Conservation (phyloP, 805 yeast genomes). For the Pichia rugopelliculosa region DNA sequence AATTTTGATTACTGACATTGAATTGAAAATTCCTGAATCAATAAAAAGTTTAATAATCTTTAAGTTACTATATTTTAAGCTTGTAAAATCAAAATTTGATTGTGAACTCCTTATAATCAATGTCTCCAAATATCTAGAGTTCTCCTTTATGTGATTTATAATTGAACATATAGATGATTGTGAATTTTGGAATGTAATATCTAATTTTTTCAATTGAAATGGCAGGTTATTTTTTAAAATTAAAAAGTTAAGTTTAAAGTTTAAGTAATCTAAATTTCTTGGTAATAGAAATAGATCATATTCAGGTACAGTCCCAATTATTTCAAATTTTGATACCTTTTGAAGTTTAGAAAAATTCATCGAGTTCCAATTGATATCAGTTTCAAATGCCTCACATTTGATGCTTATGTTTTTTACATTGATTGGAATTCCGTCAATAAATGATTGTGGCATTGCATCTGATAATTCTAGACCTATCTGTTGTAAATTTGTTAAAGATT, state of each 20-base stretch:
- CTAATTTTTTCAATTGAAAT: neutral
- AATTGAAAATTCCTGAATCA: neutral
- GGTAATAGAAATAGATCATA: conserved; percentile 5
- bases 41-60: conserved; percentile 1
- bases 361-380: neutral
- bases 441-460: neutral
- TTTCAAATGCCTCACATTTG: neutral
- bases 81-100: conserved; percentile 1
- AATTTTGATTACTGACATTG: neutral
- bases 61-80: neutral
- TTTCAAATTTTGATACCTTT: neutral
- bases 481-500: neutral
- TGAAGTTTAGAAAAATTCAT: conserved; percentile 3
- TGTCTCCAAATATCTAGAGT: neutral
- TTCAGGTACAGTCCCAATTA: neutral
- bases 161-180: neutral
- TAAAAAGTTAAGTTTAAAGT: neutral
- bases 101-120: neutral
- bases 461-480: neutral
- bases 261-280: neutral
- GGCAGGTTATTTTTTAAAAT: conserved; percentile 4
- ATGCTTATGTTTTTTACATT: neutral
- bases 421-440: neutral
- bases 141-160: neutral
- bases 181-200: neutral